Conservation (phyloP, 148 eudicot genomes). For the Linanthus parryae region DNA sequence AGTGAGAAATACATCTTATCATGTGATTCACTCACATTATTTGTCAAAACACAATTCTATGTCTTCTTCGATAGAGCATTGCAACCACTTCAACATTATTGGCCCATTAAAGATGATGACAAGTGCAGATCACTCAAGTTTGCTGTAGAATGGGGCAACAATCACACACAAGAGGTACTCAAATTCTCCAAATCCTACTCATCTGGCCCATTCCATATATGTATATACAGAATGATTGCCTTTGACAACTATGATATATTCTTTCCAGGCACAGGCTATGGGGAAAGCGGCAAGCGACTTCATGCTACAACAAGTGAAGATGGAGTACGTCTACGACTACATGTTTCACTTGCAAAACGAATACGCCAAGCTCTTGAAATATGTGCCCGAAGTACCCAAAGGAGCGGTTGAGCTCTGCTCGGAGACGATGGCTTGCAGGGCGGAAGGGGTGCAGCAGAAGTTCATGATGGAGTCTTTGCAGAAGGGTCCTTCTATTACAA, state of each 20-base stretch:
- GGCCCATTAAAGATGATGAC: conserved; percentile 43
- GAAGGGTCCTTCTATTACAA: conserved; percentile 11
- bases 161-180: conserved; percentile 34
- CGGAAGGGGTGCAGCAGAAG: conserved; percentile 16
- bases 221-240: background rate
- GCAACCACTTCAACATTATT: conserved; percentile 45
- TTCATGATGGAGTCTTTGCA: too few species aligned
- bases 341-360: too few species aligned
- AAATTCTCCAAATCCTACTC: too few species aligned
- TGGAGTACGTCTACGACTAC: conserved; percentile 21
- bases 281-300: conserved; percentile 20
- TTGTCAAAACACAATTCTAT: conserved; percentile 40
- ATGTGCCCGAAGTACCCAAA: conserved; percentile 15
- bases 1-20: conserved; percentile 52
- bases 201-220: background rate
- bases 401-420: conserved; percentile 18
- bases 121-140: too few species aligned
- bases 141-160: conserved; percentile 57
- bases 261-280: conserved; percentile 18
- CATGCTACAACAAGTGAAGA: conserved; percentile 17
- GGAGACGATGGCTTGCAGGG: conserved; percentile 20
- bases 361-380: conserved; percentile 24
- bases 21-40: conserved; percentile 42
- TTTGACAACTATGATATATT: background rate
- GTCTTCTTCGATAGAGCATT: conserved; percentile 54